Base-by-base conservation (phyloP, 768 basidiomycete genomes). In the Omphalotus guepiniiformis region DNA sequence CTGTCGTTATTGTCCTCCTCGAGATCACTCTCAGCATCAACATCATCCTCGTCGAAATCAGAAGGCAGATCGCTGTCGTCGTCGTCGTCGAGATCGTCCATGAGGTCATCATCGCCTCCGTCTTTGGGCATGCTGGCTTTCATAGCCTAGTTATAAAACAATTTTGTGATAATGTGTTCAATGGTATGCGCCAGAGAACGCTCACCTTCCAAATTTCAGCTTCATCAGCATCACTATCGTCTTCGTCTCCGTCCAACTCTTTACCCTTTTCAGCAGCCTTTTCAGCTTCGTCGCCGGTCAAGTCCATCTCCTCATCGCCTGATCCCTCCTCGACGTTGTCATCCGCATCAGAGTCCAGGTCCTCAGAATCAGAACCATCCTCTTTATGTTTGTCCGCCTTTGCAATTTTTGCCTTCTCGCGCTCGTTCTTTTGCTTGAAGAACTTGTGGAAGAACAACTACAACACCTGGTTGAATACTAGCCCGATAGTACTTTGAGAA, bases 391-490 rank as follows among this genome's bases (percentile, higher is more conserved):
- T 49, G 36, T 55, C 52, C 29, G 49, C 55, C 8, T 27, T 21
- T 51, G 71, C 58, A 53, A 60, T 62, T 57, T 70, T 80, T 21
- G 69, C 69, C 57, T 70, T 72, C 45, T 76, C 75, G 55, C 66
- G 73, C 55, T 76, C 76, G 26, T 78, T 70, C 64, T 90, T 93
- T 55, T 73, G 74, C 8, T 80, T 74, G 62, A 96, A 97, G 69
- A 81, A 97, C 55, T 83, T 83, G 64, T 97, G 84, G 71, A 93
- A 96, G 75, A 97, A 97, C 26, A 89, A 58, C 91, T 91, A 47
- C 3, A 26, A 34, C 41, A 21, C 16, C 9, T n/a, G 4, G 34
- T 7, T 26, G 12, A 47, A 23, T 15, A 48, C 25, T 32, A n/a
- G 9, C 6, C 37, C 22, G 15, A 42, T 21, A 2, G 26, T 13